Evolutionary conservation across 2,329 filamentous ascomycete species (phyloP).

Genomic region (Alternaria sp.): DNA sequence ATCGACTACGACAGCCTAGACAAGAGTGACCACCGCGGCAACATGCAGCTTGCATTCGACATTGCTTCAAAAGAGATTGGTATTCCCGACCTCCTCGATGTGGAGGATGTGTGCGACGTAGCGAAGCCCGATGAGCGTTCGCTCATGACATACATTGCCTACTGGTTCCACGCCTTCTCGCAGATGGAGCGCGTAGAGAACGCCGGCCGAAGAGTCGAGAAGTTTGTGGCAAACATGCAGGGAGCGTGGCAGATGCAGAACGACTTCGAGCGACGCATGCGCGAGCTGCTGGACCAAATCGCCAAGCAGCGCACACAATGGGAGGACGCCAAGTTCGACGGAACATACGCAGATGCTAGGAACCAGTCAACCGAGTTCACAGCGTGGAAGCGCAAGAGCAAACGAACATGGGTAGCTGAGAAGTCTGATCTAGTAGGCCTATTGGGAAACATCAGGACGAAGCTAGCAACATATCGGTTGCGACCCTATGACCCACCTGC

Average conservation of each 20-base stretch:
- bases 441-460: slow-evolving; percentile 98
- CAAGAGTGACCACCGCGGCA: slow-evolving; percentile 91
- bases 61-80: slow-evolving; percentile 96
- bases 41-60: slow-evolving; percentile 98
- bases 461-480: slow-evolving; percentile 91
- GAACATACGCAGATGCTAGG: slow-evolving; percentile 92
- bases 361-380: slow-evolving; percentile 82
- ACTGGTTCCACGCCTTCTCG: slow-evolving; percentile 99
- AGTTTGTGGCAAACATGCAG: slow-evolving; percentile 99
- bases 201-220: slow-evolving; percentile 92
- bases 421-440: slow-evolving; percentile 94
- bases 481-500: slow-evolving; percentile 89
- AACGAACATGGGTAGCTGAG: slow-evolving; percentile 95
- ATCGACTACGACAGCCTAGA: slow-evolving; percentile 97
- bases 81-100: slow-evolving; percentile 92
- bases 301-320: slow-evolving; percentile 76
- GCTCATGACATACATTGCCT: slow-evolving; percentile 99
- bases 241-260: slow-evolving; percentile 99
- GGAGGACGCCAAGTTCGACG: slow-evolving; percentile 83
- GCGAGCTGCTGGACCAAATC: slow-evolving; percentile 78
- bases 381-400: slow-evolving; percentile 87
- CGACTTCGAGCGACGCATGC: slow-evolving; percentile 91
- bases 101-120: slow-evolving; percentile 97
- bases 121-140: slow-evolving; percentile 94
- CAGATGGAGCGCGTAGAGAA: slow-evolving; percentile 99